Evolutionary conservation across 2,329 filamentous ascomycete species (phyloP).

Genomic region (Phialocephala subalpina): DNA sequence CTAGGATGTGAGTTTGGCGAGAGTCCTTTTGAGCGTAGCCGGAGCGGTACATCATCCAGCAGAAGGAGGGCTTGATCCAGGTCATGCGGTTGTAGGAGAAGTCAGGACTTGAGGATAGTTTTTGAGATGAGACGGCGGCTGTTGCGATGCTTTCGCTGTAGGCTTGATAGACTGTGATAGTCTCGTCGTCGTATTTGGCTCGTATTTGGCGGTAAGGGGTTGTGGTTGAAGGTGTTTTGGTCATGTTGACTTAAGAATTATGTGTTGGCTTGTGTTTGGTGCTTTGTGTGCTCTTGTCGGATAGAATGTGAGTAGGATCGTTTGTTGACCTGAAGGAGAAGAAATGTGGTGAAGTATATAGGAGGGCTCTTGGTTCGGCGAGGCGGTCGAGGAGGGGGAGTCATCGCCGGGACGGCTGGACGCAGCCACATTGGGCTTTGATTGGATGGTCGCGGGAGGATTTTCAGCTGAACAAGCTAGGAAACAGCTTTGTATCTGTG

Average conservation of each 20-base stretch:
- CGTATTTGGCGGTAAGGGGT: constrained; percentile 59
- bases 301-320: neutral
- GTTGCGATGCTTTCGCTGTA: constrained; percentile 61
- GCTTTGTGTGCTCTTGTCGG: neutral
- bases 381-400: neutral
- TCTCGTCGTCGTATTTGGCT: constrained; percentile 56
- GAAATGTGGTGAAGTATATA: neutral
- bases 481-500: too few species aligned
- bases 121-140: constrained; percentile 59
- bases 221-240: neutral
- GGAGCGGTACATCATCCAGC: constrained; percentile 70
- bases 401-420: neutral
- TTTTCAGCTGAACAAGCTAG: neutral
- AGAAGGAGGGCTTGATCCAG: constrained; percentile 70
- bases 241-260: neutral
- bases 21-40: constrained; percentile 66
- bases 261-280: neutral
- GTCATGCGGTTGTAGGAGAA: constrained; percentile 67
- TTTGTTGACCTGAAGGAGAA: neutral
- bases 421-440: neutral
- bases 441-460: neutral
- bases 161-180: constrained; percentile 69
- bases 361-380: neutral
- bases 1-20: constrained; percentile 63
- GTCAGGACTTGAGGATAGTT: constrained; percentile 58